Base-by-base conservation (phyloP, 768 basidiomycete genomes). In the Xerocomus potaroensis region DNA sequence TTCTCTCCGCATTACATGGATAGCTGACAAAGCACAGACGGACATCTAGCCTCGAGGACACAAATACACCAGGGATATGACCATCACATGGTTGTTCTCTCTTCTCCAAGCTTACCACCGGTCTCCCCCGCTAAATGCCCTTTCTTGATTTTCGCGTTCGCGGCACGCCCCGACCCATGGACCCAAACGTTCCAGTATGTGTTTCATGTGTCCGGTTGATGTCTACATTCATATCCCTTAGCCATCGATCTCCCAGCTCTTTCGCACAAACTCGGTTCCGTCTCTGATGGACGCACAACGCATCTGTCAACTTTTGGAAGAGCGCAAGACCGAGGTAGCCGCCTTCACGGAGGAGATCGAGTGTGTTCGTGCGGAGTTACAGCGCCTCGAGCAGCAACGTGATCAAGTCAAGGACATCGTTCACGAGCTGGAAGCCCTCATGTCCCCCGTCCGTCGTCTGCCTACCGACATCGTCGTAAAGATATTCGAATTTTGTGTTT, bases 361-460 rank as follows among this genome's bases (percentile, higher is more conserved):
- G 14, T 37, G 21, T 19, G 65, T 58, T 0, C 60, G 65, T 22
- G 60, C 50, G 2, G 43, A 49, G n/a, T 35, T 67, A 3, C 37
- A 4, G 0, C 38, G 29, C 21, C 58, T 64, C 23, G 65, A 67
- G 23, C 39, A 24, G 1, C 47, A 53, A 19, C 50, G 53, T 4
- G 42, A 41, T 8, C 32, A 41, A 0, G 44, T 53, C 11, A 27
- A 47, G 5, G 39, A 3, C n/a, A 31, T 65, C 47, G 48, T 63
- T 12, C 51, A 49, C 1, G 55, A 64, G 38, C 56, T 64, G 37
- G 50, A 63, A 22, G 63, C 65, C 0, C 57, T 64, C 19, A 10
- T 55, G 12, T 63, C 63, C 9, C 65, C 63, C 43, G 45, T 63
- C 5, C 65, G 65, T 26, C 65, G 63, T 43, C 53, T 67, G 51